Evolutionary conservation across 768 basidiomycete genomes (phyloP), one percentile per base, ranked within the genome.

Genomic region (Gautieria morchelliformis): DNA sequence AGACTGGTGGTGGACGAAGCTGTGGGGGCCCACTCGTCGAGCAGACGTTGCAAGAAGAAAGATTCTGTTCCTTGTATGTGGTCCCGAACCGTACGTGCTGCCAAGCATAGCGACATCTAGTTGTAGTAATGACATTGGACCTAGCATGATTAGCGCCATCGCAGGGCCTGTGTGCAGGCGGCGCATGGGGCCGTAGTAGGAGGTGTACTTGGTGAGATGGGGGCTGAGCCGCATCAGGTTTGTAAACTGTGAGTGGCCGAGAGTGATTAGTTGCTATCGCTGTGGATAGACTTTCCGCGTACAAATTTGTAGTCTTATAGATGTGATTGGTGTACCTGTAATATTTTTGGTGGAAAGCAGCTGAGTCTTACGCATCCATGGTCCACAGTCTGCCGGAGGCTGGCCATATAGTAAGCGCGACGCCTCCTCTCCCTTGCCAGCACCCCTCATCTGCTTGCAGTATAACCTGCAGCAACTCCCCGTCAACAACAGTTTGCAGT

Each of bases 11-110:
- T 56, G 56, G 56, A 51, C 54, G 53, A 22, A 50, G 69, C 49
- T 68, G 66, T 45, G 59, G 58, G 24, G 37, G 27, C 22, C 59
- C 44, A 20, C 58, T 47, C 52, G 52, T 35, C 32, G 58, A 33
- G 45, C 55, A 56, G 35, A 58, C 53, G 27, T 57, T 64, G 56
- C 44, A 52, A 62, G 40, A 60, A 17, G 39, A 40, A 79, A 72
- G 46, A 70, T 75, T 6, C 66, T 92, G 56, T 85, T 92, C 65
- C 69, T 93, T 12, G 79, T 93, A 4, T 93, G 87, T 68, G 90
- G 90, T 27, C 91, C 90, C n/a, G 86, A 91, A 60, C 76, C 77
- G 90, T 91, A 68, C 64, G 84, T 69, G 24, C 57, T 53, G 56
- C 19, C 39, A 61, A 37, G 22, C 5, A 9, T 11, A 22, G 15